Evolutionary conservation across 768 basidiomycete species (phyloP).

Genomic region (Suillus plorans): DNA sequence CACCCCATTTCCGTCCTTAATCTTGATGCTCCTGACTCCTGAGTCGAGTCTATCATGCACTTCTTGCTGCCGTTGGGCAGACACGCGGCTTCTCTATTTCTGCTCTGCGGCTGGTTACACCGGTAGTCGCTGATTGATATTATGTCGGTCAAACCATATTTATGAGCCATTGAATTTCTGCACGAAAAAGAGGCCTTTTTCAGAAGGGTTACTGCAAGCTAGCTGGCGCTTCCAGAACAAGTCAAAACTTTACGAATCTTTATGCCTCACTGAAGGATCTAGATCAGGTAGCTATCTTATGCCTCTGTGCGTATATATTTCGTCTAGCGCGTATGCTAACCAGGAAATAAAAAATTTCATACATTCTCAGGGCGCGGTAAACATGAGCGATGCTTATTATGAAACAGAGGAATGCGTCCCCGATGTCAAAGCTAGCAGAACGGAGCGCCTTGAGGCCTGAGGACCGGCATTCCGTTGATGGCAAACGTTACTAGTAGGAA

Average conservation of each 20-base stretch:
- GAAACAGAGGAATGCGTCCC: slow-evolving; percentile 57
- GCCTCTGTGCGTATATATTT: slow-evolving; percentile 50
- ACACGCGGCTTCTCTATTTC: no score
- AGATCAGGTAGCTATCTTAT: slow-evolving; percentile 42
- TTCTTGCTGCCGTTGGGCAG: slow-evolving; percentile 34
- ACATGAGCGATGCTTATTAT: slow-evolving; percentile 56
- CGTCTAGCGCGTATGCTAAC: not conserved
- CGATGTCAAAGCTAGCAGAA: slow-evolving; percentile 30
- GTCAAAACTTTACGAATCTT: slow-evolving; percentile 17
- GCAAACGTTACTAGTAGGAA: slow-evolving; percentile 62
- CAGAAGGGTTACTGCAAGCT: not conserved
- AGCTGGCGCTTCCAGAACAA: slow-evolving; percentile 13
- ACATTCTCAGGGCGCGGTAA: slow-evolving; percentile 42
- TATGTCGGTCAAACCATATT: slow-evolving; percentile 47
- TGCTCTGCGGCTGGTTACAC: slow-evolving; percentile 37
- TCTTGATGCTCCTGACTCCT: slow-evolving; percentile 18
- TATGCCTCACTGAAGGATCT: slow-evolving; percentile 32
- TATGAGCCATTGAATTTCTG: slow-evolving; percentile 58
- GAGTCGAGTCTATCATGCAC: slow-evolving; percentile 4
- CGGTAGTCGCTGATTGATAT: slow-evolving; percentile 49
- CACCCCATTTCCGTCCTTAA: slow-evolving; percentile 39
- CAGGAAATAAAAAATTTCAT: slow-evolving; percentile 43
- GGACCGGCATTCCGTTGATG: slow-evolving; percentile 53
- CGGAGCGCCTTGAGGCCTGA: not conserved
- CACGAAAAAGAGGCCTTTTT: slow-evolving; percentile 41